A percentile compares a stretch with the other conserved stretches of the same genome.
Conservation (phyloP, 768 basidiomycete genomes). For the Lactifluus subvellereus region DNA sequence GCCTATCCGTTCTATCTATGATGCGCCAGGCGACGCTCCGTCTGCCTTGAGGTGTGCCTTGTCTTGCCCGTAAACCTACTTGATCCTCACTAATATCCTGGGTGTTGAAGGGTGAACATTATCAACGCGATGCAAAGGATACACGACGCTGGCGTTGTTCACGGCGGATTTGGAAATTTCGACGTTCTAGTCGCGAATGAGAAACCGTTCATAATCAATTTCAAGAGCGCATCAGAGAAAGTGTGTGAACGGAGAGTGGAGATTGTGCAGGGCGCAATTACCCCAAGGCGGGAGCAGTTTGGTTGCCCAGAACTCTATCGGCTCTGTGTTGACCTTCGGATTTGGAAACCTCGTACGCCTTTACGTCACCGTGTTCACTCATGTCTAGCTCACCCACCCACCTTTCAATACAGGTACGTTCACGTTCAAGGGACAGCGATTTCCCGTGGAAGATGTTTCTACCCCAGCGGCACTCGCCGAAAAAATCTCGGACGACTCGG, state of each 20-base stretch:
- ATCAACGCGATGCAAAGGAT: background rate
- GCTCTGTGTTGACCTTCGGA: constrained; percentile 4
- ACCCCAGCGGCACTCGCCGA: constrained; percentile 6
- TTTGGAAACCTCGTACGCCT: constrained; percentile 17
- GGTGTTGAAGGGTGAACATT: background rate
- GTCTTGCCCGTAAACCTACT: background rate
- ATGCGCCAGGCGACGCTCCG: constrained; percentile 2
- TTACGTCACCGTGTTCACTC: background rate
- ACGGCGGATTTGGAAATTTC: constrained; percentile 4
- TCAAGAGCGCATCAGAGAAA: constrained; percentile 8
- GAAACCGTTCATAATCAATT: constrained; percentile 16
- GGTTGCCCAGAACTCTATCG: constrained; percentile 14
- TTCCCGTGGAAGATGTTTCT: constrained; percentile 10
- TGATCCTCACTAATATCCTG: background rate
- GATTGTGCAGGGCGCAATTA: constrained; percentile 5
- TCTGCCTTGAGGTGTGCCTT: constrained; percentile 2
- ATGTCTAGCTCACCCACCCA: background rate
- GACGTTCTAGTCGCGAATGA: background rate
- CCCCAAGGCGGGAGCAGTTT: constrained; percentile 13
- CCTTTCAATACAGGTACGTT: constrained; percentile 1
- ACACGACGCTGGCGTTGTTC: constrained; percentile 12
- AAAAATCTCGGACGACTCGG: constrained; percentile 1
- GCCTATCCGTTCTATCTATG: constrained; percentile 11
- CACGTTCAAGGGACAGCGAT: constrained; percentile 6
- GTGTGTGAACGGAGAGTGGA: constrained; percentile 6